Evolutionary conservation across 1,139 yeast species (phyloP), one percentile per base, ranked within the genome.

Genomic region (Petasospora rhodanensis): DNA sequence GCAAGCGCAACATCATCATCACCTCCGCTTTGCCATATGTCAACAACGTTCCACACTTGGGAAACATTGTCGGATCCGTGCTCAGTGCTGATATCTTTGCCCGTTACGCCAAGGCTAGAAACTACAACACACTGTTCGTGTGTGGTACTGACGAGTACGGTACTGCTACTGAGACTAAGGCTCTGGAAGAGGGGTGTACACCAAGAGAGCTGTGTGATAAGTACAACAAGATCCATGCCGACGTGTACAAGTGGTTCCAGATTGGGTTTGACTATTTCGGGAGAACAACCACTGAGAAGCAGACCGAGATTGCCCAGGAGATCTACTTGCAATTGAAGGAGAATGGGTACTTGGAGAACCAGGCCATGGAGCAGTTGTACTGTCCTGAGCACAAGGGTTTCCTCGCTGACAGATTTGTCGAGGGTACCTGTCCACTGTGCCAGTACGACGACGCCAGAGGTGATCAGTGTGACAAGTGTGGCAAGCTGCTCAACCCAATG

Each of bases 71-170:
- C 40, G 99, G 99, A 7, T 82, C 95, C 24, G 97, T 91, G 22
- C 71, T 91, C 45, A 78, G 91, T 40, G 98, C 98, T 22, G 99
- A 91, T 66, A 85, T 91, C 44, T 93, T 76, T 63, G 73, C 97
- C 36, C 79, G 98, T 58, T 91, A 84, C 62, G 77, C 84, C 55
- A 89, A 87, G 61, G 79, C 82, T 47, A 77, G 96, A 66, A 85
- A 87, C 60, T 80, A 82, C 66, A 91, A 89, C 57, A 70, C 95
- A 15, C 65, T 91, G 42, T 91, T 68, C 54, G 64, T 91, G 40
- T 87, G 98, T 64, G 99, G 99, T 63, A 93, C 98, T 23, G 99
- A 91, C 58, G 99, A 91, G 63, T 93, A 91, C 58, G 99, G 99
- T 58, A 91, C 99, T 42, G 99, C 99, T 32, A 91, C 98, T 17